phyloP scores from a whole-genome alignment of 768 basidiomycete species.

The Boletus eberwhitei region DNA sequence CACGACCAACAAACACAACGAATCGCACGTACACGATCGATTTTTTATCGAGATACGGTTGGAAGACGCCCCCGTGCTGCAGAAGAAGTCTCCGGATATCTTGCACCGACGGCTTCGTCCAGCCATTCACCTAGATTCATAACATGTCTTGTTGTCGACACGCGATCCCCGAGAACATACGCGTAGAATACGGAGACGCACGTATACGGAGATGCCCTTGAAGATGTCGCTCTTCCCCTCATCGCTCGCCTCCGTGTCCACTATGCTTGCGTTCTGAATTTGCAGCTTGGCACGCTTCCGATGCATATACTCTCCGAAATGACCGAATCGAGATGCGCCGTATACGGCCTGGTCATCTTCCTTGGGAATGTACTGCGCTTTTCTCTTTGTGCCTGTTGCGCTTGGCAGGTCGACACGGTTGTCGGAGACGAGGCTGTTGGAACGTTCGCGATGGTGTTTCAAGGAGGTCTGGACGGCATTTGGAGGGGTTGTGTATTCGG shows the following conservation, averaged over 20 bases:
- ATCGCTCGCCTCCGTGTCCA: slow-evolving; percentile 24
- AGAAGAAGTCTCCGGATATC: slow-evolving; percentile 78
- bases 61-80: slow-evolving; percentile 77
- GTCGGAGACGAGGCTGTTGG: slow-evolving; percentile 10
- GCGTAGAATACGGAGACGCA: slow-evolving; percentile 38
- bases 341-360: slow-evolving; percentile 56
- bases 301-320: slow-evolving; percentile 84
- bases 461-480: slow-evolving; percentile 34
- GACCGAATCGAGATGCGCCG: slow-evolving; percentile 76
- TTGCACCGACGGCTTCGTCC: slow-evolving; percentile 83
- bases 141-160: too few species aligned
- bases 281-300: slow-evolving; percentile 90
- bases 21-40: slow-evolving; percentile 53
- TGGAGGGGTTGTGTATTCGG: slow-evolving; percentile 13
- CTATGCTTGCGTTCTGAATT: slow-evolving; percentile 60
- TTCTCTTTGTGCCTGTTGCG: slow-evolving; percentile 17
- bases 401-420: not conserved
- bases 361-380: slow-evolving; percentile 15
- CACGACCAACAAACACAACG: not conserved
- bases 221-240: slow-evolving; percentile 53
- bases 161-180: not conserved
- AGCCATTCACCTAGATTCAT: slow-evolving; percentile 74
- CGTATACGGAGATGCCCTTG: slow-evolving; percentile 75
- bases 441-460: slow-evolving; percentile 36
- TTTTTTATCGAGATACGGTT: slow-evolving; percentile 81